Base-by-base conservation (phyloP, 2,329 filamentous ascomycete species). In the Curvularia hawaiiensis region DNA sequence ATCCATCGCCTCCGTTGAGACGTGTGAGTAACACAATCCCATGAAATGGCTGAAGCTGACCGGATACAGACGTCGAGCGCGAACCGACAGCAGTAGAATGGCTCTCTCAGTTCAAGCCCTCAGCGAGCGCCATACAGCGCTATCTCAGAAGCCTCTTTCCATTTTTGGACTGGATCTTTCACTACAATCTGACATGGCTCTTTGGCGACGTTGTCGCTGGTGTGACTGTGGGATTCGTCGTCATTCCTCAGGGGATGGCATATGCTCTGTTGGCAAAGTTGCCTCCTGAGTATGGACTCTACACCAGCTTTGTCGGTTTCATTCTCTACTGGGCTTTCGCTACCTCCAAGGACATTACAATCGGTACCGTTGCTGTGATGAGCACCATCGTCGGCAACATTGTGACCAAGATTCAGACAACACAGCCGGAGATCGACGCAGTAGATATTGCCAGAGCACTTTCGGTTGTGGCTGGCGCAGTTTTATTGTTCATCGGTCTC, bases 331-430 rank as follows among this genome's bases (percentile, higher is more conserved):
- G 94, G 94, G 90, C 97, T 73, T 98, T 98, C 71, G 95, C 93
- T 33, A 99, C 95, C 0, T 97, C 94, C 14, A 99, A 98, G 75
- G 94, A 99, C 76, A 98, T 99, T 71, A 97, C 94, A 10, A 98
- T 98, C 55, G 94, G 94, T n/a, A 94, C 94, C 31, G 95, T 98
- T 48, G 95, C 95, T 38, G 95, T 98, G 65, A 90, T 98, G 84
- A 98, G 93, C 1, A 96, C 91, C 3, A 84, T 99, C 16, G 90
- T 91, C 2, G 95, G 95, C 44, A 90, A 90, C 52, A 88, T 98
- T 50, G 88, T 98, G 45, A 74, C 84, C 43, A 83, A 88, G 38
- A 87, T 41, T 75, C 82, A 50, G 73, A 79, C 8, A 74, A 82
- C 3, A 75, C 85, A 91, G 71, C 68, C 68, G 7, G 55, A 69